These are phyloP conservation scores for Daldinia sp. DNA, from an alignment of 2,329 filamentous ascomycete genomes.

Conservation along the genomic window DNA sequence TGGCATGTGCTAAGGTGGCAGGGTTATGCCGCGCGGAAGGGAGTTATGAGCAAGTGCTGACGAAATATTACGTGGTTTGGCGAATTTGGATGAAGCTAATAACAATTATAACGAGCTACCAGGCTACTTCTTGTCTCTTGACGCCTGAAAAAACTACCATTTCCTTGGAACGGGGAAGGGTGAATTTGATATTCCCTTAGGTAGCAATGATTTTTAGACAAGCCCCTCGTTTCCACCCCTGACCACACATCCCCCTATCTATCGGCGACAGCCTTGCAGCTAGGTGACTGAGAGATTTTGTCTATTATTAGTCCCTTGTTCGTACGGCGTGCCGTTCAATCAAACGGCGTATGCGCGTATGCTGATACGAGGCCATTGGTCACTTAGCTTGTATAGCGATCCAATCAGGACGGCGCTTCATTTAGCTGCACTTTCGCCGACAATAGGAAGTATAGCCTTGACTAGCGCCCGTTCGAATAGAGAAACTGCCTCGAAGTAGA, in stretches of 20 bases:
- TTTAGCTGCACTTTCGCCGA: constrained; percentile 1
- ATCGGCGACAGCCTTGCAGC: constrained; percentile 32
- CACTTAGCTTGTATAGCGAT: constrained; percentile 9
- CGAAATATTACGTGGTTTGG: constrained; percentile 40
- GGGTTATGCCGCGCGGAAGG: constrained; percentile 28
- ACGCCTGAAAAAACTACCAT: constrained; percentile 14
- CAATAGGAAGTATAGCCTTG: not conserved
- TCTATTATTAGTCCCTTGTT: constrained; percentile 22
- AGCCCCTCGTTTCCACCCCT: constrained; percentile 9
- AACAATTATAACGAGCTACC: constrained; percentile 24
- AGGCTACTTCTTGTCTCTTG: too few species aligned
- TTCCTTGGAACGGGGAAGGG: constrained; percentile 10
- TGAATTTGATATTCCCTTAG: constrained; percentile 24
- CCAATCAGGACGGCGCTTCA: constrained; percentile 19
- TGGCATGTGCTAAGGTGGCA: constrained; percentile 33
- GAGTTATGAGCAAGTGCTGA: constrained; percentile 36
- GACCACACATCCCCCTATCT: constrained; percentile 25
- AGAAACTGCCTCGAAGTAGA: constrained; percentile 10
- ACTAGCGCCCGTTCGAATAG: constrained; percentile 3
- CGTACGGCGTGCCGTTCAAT: constrained; percentile 21
- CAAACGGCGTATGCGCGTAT: constrained; percentile 25
- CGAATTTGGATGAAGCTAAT: constrained; percentile 22
- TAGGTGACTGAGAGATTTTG: constrained; percentile 25
- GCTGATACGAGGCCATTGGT: constrained; percentile 19
- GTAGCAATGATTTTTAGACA: constrained; percentile 25